Base-by-base conservation (phyloP, 2,329 filamentous ascomycete species). In the Neofusicoccum cordaticola region DNA sequence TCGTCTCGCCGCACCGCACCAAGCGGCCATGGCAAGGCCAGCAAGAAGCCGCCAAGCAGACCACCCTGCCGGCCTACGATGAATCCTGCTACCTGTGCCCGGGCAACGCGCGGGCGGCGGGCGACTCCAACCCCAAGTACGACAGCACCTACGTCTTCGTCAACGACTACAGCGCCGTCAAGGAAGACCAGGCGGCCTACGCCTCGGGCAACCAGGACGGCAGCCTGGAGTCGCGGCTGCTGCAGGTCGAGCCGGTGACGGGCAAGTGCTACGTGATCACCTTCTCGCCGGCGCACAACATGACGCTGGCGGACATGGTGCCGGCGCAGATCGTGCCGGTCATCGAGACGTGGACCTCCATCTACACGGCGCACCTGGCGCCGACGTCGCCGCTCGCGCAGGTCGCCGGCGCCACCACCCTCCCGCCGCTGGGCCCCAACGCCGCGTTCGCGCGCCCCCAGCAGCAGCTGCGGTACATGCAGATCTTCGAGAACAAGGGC, bases 401-500 rank as follows among this genome's bases (percentile, higher is more conserved):
- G 62, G 72, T 80, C 47, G 80, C 83, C 15, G 68, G 69, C 31
- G 76, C 80, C 4, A 82, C 80, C 8, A 80, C 80, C 6, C 71
- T 85, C 42, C 77, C 82, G 6, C 80, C 83, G 8, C 75, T 80
- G 42, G 78, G 80, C 22, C 77, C 81, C 9, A 27, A 47, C 8
- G 75, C 79, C 22, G 73, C 72, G 56, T 67, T 77, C 9, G 74
- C 79, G 7, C 79, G 80, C 34, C 89, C 92, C 4, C 87, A 84
- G 60, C 85, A 90, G 62, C 92, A 96, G 78, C 92, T 96, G 72
- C 87, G 90, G 62, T 98, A 96, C 80, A 97, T 99, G 93, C 95
- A 99, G 76, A 98, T 99, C 68, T 99, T 99, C 68, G 95, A 99
- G 81, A 99, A 99, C 83, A 99, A 99, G 80, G 95, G 95, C 60